Conservation (phyloP, 306 rosid genomes). For the Gillenia trifoliata region DNA sequence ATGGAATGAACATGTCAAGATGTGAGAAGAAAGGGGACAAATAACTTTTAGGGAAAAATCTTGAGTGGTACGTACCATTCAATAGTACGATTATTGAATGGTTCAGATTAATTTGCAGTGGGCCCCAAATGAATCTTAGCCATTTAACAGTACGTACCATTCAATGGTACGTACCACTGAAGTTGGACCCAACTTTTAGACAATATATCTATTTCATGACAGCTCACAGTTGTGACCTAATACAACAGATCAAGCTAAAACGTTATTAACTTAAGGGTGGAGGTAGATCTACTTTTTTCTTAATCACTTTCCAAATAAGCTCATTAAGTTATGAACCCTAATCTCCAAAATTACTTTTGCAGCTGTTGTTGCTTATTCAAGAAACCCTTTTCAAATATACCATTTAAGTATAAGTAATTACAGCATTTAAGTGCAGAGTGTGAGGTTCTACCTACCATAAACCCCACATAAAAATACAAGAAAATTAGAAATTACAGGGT, state of each 20-base stretch:
- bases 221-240: slow-evolving; percentile 21
- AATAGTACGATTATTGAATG: too few relatives aligned
- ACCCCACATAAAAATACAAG: not conserved
- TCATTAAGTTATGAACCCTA: not conserved
- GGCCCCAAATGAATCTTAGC: too few relatives aligned
- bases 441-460: not conserved
- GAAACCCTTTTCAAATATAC: slow-evolving; percentile 7
- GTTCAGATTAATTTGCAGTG: too few relatives aligned
- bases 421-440: not conserved
- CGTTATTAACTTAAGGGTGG: not conserved
- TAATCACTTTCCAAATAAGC: not conserved
- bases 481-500: too few relatives aligned
- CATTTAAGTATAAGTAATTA: not conserved
- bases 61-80: too few relatives aligned
- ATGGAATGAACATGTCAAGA: too few relatives aligned
- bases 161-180: too few relatives aligned
- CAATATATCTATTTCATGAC: slow-evolving; percentile 15
- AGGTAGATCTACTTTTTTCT: slow-evolving; percentile 13
- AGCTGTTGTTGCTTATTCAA: slow-evolving; percentile 6
- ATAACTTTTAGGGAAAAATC: too few relatives aligned
- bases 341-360: not conserved
- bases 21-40: too few relatives aligned
- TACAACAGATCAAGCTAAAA: not conserved
- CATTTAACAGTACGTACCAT: too few relatives aligned
- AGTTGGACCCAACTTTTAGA: too few relatives aligned